Conservation (phyloP, 768 basidiomycete genomes). For the Mycena crocata region DNA sequence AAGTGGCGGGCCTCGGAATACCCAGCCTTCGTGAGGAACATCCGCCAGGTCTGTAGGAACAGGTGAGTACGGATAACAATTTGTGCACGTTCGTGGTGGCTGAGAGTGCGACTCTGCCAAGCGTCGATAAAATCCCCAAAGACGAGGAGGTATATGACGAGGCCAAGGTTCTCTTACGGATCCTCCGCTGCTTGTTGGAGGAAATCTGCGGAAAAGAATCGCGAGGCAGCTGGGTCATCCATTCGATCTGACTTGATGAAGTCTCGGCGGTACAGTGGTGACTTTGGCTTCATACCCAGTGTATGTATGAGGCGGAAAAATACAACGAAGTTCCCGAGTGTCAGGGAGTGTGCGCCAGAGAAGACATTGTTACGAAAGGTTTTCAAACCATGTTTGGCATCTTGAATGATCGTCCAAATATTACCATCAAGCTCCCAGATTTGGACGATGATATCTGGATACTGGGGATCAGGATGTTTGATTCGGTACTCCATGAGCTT, state of each 20-base stretch:
- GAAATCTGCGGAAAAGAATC: neutral
- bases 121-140: slow-evolving; percentile 15
- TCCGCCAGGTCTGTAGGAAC: slow-evolving; percentile 24
- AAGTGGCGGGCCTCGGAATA: slow-evolving; percentile 30
- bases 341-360: neutral
- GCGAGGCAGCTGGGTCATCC: slow-evolving; percentile 3
- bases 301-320: neutral
- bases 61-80: slow-evolving; percentile 16
- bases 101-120: slow-evolving; percentile 12
- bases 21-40: slow-evolving; percentile 14
- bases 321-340: neutral
- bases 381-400: neutral
- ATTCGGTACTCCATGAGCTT: neutral
- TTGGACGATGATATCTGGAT: neutral
- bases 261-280: neutral
- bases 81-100: slow-evolving; percentile 10
- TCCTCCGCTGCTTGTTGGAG: neutral
- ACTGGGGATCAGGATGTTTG: neutral
- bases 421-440: neutral
- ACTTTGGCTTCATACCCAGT: neutral
- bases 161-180: slow-evolving; percentile 6
- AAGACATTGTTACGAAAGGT: neutral
- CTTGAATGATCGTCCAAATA: neutral
- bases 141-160: slow-evolving; percentile 11
- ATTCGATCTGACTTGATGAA: neutral